Percentiles rank a stretch among this genome's conserved stretches.
These are phyloP conservation scores for Xylariales sp. DNA, from an alignment of 2,329 filamentous ascomycete genomes.

Conservation along the genomic window DNA sequence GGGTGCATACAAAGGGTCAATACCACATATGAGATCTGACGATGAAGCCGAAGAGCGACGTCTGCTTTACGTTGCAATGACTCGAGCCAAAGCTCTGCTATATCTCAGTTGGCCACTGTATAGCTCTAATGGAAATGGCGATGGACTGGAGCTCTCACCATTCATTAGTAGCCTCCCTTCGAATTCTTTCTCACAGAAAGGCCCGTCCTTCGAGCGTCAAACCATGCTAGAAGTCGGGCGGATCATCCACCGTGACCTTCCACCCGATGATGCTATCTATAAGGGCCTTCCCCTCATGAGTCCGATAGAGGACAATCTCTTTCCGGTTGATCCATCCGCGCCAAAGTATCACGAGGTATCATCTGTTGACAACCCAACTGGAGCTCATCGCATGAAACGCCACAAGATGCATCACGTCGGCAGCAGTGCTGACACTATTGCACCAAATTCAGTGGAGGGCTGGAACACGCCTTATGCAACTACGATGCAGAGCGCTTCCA, in stretches of 20 bases:
- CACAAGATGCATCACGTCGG: conserved; percentile 23
- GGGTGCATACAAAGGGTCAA: conserved; percentile 82
- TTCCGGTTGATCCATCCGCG: conserved; percentile 59
- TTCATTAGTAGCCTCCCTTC: conserved; percentile 55
- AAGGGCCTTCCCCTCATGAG: conserved; percentile 48
- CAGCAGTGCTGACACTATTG: conserved; percentile 33
- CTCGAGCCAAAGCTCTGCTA: conserved; percentile 77
- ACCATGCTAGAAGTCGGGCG: conserved; percentile 63
- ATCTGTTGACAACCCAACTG: conserved; percentile 6
- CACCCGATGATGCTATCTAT: conserved; percentile 50
- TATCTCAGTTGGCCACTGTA: conserved; percentile 79
- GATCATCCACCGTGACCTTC: conserved; percentile 63
- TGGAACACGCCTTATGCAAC: conserved; percentile 43
- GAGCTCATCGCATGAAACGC: conserved; percentile 18
- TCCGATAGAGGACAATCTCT: conserved; percentile 61
- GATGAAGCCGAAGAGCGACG: conserved; percentile 84
- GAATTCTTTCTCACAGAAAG: conserved; percentile 44
- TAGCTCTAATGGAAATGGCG: conserved; percentile 52
- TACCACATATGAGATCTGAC: conserved; percentile 83
- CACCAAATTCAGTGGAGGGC: conserved; percentile 24
- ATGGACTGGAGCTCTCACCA: conserved; percentile 62
- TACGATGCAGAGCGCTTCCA: conserved; percentile 56
- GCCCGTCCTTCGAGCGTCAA: conserved; percentile 63
- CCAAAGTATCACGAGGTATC: conserved; percentile 26
- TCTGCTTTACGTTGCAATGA: conserved; percentile 95